A percentile compares a stretch with the other conserved stretches of the same genome.
These are phyloP conservation scores for Pistacia atlantica DNA, from an alignment of 345 rosid species.

Conservation along the genomic window DNA sequence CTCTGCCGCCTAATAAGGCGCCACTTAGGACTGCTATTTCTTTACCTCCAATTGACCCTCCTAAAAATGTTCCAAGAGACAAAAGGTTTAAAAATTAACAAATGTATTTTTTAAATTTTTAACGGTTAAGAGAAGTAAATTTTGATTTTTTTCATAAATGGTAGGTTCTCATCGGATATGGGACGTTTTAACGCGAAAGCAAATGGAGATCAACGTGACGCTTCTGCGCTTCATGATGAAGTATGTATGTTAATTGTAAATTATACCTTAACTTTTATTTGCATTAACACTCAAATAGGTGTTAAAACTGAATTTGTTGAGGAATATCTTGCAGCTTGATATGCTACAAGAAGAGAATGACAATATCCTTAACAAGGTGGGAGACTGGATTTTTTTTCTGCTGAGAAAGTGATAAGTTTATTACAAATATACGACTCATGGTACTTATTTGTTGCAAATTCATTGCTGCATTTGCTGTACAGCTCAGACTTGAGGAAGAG, in stretches of 20 bases:
- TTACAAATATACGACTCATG: not conserved
- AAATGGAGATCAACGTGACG: constrained; percentile 65
- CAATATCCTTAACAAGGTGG: constrained; percentile 63
- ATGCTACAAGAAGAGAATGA: constrained; percentile 93
- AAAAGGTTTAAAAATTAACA: constrained; percentile 47
- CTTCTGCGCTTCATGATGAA: constrained; percentile 95
- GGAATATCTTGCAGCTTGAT: constrained; percentile 65
- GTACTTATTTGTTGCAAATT: constrained; percentile 11
- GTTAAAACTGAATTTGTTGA: not conserved
- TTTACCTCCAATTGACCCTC: constrained; percentile 65
- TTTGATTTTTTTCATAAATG: constrained; percentile 18
- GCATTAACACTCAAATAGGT: not conserved
- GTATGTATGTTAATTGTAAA: constrained; percentile 53
- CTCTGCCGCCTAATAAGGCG: constrained; percentile 59
- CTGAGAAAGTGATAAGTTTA: not conserved
- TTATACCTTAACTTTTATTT: not conserved
- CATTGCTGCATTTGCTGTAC: constrained; percentile 33
- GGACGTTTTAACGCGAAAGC: constrained; percentile 48
- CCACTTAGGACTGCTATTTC: constrained; percentile 63
- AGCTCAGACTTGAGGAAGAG: constrained; percentile 93
- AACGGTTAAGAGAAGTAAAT: not conserved
- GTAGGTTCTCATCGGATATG: constrained; percentile 62
- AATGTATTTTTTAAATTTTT: not conserved
- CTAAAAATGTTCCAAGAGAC: constrained; percentile 54
- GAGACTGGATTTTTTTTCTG: not conserved